phyloP scores from a whole-genome alignment of 139 green algal genomes.

The Diplosphaera chodatii region DNA sequence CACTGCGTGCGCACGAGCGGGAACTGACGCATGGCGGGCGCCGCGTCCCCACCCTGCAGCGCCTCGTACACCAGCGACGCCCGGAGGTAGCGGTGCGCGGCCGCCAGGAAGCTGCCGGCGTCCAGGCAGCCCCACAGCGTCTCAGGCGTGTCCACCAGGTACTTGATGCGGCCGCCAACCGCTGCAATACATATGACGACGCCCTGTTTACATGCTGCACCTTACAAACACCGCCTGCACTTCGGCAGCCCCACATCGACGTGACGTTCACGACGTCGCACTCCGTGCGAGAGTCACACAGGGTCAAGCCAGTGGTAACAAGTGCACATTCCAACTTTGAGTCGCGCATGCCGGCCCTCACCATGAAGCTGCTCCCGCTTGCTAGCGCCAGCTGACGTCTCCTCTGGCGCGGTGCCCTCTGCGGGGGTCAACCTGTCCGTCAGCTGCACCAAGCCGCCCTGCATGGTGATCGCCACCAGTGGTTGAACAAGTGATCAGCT shows the following conservation, averaged over 20 bases:
- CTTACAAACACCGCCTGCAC: too few species aligned
- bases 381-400: too few species aligned
- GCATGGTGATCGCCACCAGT: not conserved
- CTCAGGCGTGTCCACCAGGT: slow-evolving; percentile 93
- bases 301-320: too few species aligned
- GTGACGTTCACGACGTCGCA: too few species aligned
- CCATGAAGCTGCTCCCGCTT: not conserved
- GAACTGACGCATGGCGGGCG: slow-evolving; percentile 43
- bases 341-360: too few species aligned
- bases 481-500: too few species aligned
- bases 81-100: slow-evolving; percentile 66
- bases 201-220: too few species aligned
- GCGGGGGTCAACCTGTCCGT: not conserved
- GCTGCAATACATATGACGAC: slow-evolving; percentile 26
- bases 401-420: not conserved
- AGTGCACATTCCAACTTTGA: too few species aligned
- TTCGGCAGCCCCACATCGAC: too few species aligned
- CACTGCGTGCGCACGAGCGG: slow-evolving; percentile 87
- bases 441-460: not conserved
- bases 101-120: slow-evolving; percentile 63
- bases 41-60: slow-evolving; percentile 26
- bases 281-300: too few species aligned
- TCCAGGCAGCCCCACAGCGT: slow-evolving; percentile 94
- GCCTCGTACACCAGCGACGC: slow-evolving; percentile 61
- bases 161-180: slow-evolving; percentile 85